Evolutionary conservation across 805 yeast species (phyloP), one percentile per base, ranked within the genome.

Genomic region (Jamesozyma lodderae): DNA sequence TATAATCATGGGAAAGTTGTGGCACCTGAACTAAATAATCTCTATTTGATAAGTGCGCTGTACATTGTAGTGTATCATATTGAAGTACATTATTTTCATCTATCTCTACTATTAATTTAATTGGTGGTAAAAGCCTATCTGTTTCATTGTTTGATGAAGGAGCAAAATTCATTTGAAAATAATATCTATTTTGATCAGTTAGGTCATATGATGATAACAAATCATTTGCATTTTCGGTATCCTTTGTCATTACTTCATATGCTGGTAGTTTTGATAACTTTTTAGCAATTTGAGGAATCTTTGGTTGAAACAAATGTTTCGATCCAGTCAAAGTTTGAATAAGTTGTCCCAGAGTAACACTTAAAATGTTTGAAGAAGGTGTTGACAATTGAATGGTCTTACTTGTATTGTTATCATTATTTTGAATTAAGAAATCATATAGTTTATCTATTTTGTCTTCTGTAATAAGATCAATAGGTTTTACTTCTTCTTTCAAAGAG

Each of bases 71-170:
- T 1, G 57, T 40, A 10, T 45, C 47, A 5, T 37, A 44, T 8
- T 52, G 34, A 1, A 57, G 53, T 18, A 42, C 46, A 31, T 50
- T 53, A 21, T 45, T 41, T 16, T 55, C 60, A 34, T 57, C 60
- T 14, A 55, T 37, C 27, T 55, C 56, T 18, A 58, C 42, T 58
- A 60, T 55, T 17, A 59, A 29, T 36, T 59, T 59, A 25, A 59
- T 16, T 3, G 37, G 40, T 10, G 41, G 32, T 17, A 22, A 5
- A 34, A 34, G 18, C 36, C 36, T 28, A 30, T 43, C 8, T 10
- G 9, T 13, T n/a, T 17, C 9, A 21, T 32, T 32, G n/a, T 32
- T 21, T 5, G 11, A 11, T 27, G 45, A 41, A 5, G 62, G 57
- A 3, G 47, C 42, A 36, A 53, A 49, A 19, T 43, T 51, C 18